Conservation (phyloP, 345 rosid genomes). For the Isatis tinctoria region DNA sequence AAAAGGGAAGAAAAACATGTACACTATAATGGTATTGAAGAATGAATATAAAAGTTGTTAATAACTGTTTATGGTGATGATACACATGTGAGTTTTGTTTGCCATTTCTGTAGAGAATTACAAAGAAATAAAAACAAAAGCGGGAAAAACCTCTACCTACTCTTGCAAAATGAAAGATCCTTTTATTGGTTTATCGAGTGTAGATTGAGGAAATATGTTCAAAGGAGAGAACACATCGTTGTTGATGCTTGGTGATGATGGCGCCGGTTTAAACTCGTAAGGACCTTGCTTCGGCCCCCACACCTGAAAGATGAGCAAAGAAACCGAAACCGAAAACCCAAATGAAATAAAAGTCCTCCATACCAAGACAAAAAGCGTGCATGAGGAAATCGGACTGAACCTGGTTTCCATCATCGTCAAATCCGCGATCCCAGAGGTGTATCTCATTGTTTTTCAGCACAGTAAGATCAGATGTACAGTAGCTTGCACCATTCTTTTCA, state of each 20-base stretch:
- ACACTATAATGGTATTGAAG: neutral
- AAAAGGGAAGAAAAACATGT: neutral
- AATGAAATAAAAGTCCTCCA: neutral
- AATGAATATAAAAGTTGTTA: neutral
- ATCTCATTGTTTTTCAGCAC: constrained; percentile 78
- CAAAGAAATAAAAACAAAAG: neutral
- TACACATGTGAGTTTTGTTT: neutral
- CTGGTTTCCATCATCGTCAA: constrained; percentile 73
- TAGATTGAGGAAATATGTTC: constrained; percentile 45
- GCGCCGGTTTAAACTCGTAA: constrained; percentile 73
- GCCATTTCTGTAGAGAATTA: neutral
- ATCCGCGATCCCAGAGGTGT: constrained; percentile 90
- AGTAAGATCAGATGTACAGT: constrained; percentile 82
- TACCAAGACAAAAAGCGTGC: neutral
- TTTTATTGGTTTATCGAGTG: constrained; percentile 65
- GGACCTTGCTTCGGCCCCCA: constrained; percentile 84
- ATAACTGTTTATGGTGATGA: neutral
- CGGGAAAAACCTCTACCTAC: constrained; percentile 17
- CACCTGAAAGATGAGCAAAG: constrained; percentile 40
- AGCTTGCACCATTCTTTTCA: constrained; percentile 61
- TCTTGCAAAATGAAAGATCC: constrained; percentile 82
- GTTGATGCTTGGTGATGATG: constrained; percentile 45
- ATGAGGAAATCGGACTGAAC: constrained; percentile 22
- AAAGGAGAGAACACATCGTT: constrained; percentile 42
- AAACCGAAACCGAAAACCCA: neutral